Percentiles rank a stretch among this genome's conserved stretches.
phyloP scores from a whole-genome alignment of 768 basidiomycete genomes.

The Hirschioporus abietinus region DNA sequence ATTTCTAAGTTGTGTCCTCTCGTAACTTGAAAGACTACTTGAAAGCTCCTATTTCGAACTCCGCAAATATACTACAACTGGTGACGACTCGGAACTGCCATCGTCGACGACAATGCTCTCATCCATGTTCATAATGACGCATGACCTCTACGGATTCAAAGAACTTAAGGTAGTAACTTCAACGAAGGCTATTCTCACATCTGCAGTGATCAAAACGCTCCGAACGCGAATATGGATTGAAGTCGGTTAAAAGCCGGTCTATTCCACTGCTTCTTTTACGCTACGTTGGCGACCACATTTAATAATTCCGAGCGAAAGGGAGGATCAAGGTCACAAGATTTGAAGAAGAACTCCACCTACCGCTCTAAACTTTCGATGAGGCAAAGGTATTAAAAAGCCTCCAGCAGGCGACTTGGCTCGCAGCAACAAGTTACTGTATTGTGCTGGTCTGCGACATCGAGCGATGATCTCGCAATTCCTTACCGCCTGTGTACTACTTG shows the following conservation, averaged over 20 bases:
- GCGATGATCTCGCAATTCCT: not conserved
- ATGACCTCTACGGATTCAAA: too few species aligned
- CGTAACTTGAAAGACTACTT: too few species aligned
- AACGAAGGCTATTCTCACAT: too few species aligned
- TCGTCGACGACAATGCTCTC: too few species aligned
- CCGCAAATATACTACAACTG: too few species aligned
- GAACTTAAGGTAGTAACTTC: too few species aligned
- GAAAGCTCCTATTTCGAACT: too few species aligned
- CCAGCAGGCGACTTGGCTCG: not conserved
- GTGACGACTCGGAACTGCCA: too few species aligned
- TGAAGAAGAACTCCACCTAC: not conserved
- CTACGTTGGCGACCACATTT: not conserved
- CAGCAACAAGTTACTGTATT: not conserved
- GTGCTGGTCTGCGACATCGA: not conserved
- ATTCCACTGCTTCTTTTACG: not conserved
- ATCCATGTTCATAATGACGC: too few species aligned
- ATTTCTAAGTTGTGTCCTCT: too few species aligned
- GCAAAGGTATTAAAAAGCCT: not conserved
- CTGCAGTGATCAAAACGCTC: too few species aligned
- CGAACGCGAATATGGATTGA: not conserved
- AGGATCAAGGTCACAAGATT: not conserved
- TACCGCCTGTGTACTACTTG: not conserved
- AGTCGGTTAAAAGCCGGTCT: not conserved
- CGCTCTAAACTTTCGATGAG: not conserved
- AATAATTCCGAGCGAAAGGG: not conserved